phyloP scores from a whole-genome alignment of 495 filamentous ascomycete genomes.

The Podospora appendiculata region DNA sequence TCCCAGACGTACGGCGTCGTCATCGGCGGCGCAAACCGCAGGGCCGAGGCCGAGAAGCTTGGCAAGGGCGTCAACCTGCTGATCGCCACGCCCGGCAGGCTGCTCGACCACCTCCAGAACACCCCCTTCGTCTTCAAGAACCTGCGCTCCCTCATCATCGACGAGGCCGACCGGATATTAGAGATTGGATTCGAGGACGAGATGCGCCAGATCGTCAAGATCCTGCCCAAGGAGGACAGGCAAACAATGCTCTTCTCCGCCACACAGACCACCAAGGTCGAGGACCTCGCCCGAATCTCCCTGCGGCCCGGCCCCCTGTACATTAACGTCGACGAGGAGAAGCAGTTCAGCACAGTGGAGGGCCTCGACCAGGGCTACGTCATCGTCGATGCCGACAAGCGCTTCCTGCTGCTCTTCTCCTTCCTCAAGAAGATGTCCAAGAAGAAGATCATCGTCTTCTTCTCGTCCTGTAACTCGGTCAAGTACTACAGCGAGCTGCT shows the following conservation, averaged over 20 bases:
- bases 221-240: slow-evolving; percentile 78
- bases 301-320: slow-evolving; percentile 87
- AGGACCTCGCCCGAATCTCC: slow-evolving; percentile 91
- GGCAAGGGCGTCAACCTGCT: slow-evolving; percentile 89
- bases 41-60: slow-evolving; percentile 90
- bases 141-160: slow-evolving; percentile 68
- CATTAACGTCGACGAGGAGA: slow-evolving; percentile 73
- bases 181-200: slow-evolving; percentile 99
- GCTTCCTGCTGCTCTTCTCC: slow-evolving; percentile 90
- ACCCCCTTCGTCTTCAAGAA: slow-evolving; percentile 94
- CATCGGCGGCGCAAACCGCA: slow-evolving; percentile 88
- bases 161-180: slow-evolving; percentile 88
- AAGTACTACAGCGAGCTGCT: slow-evolving; percentile 92
- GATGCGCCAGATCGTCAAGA: slow-evolving; percentile 95
- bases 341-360: slow-evolving; percentile 61
- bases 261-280: slow-evolving; percentile 97
- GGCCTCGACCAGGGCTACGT: slow-evolving; percentile 95
- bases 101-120: slow-evolving; percentile 93
- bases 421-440: slow-evolving; percentile 84
- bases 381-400: slow-evolving; percentile 83
- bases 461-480: slow-evolving; percentile 87
- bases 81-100: slow-evolving; percentile 85
- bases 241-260: slow-evolving; percentile 98
- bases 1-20: slow-evolving; percentile 91
- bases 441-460: slow-evolving; percentile 98